These are phyloP conservation scores for Heterobasidion occidentale DNA, from an alignment of 1,284 basidiomycete genomes.

Conservation along the genomic window DNA sequence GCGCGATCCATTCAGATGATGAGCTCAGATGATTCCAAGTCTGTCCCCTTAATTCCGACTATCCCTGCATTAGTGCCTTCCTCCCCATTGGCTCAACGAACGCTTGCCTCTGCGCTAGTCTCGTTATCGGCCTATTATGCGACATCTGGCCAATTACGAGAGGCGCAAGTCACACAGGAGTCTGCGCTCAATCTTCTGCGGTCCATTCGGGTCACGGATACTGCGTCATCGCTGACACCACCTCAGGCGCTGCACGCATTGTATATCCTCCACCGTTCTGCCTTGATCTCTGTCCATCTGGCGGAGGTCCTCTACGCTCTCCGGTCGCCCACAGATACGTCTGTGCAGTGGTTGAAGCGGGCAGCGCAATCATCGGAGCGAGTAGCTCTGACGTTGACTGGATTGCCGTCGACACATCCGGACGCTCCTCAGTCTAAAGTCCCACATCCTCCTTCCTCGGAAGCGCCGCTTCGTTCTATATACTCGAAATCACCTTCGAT, in stretches of 20 bases:
- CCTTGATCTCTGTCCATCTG: conserved; percentile 66
- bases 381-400: conserved; percentile 49
- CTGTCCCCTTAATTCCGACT: conserved; percentile 12
- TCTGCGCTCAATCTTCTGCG: conserved; percentile 62
- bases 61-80: conserved; percentile 38
- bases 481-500: conserved; percentile 41
- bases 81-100: conserved; percentile 63
- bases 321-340: conserved; percentile 30
- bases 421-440: conserved; percentile 29
- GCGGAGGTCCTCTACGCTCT: conserved; percentile 69
- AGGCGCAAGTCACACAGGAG: conserved; percentile 65
- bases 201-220: conserved; percentile 45
- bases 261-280: conserved; percentile 65
- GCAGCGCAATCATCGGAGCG: conserved; percentile 64
- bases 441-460: conserved; percentile 35
- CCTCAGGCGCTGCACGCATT: conserved; percentile 57
- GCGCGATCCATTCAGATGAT: conserved; percentile 41
- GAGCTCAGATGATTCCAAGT: conserved; percentile 16
- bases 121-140: conserved; percentile 70
- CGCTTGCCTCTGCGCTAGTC: conserved; percentile 55
- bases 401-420: conserved; percentile 28
- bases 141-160: conserved; percentile 50
- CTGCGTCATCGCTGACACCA: conserved; percentile 35
- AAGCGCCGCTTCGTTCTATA: conserved; percentile 31
- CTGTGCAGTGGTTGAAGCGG: conserved; percentile 48